Base-by-base conservation (phyloP, 345 rosid species). In the Erodium maritimum region DNA sequence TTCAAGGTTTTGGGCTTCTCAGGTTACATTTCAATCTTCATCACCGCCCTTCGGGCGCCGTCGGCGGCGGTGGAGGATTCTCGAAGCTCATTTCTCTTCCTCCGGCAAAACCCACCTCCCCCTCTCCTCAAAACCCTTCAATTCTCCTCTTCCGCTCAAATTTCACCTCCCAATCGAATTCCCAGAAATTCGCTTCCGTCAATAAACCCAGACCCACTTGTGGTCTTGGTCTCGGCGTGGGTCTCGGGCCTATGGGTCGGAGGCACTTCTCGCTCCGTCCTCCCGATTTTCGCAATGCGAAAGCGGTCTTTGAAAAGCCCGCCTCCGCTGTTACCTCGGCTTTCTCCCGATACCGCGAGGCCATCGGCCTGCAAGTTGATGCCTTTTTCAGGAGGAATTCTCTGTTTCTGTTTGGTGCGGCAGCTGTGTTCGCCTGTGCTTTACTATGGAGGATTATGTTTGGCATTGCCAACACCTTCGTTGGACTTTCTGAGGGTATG, bases 391-490 rank as follows among this genome's bases (percentile, higher is more conserved):
- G 68, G 77, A 86, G 89, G 67, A 88, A 86, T 70, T 77, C 64
- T 50, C 68, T 86, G 61, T 29, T 89, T 56, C 60, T 86, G 69
- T 53, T 83, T 51, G 96, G 94, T 12, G 95, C 76, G 3, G 96
- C 77, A 34, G 94, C 78, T 53, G 80, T 80, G 50, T 21, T 84
- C 23, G 50, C 82, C 3, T 86, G 94, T 73, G 77, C 72, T 57
- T 73, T 88, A 71, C 69, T 85, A 21, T 91, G 97, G 96, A 82
- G 90, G 83, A 63, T 87, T 62, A 85, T 88, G 95, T 91, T 81
- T 65, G 96, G 94, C 3, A 73, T 89, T 73, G 96, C 99, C 55
- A 89, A 62, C 60, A 75, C 95, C 34, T 85, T 85, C 62, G 80
- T 85, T 55, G 87, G 93, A 53, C 79, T 91, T 57, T 91, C 94